phyloP scores from a whole-genome alignment of 2,329 filamentous ascomycete genomes.

The Calonectria pseudoreteaudii region DNA sequence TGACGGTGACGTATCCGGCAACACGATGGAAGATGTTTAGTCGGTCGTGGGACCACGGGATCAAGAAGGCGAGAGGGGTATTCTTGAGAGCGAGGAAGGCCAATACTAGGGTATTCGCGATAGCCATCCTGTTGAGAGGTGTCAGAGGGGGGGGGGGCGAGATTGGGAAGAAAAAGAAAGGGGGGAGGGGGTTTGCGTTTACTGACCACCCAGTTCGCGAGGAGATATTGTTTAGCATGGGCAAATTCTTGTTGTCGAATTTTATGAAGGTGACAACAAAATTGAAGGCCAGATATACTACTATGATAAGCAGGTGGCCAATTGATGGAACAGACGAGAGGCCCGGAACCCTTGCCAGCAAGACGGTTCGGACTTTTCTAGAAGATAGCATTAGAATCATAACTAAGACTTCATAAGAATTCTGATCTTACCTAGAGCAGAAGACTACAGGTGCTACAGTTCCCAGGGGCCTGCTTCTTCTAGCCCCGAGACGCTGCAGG shows the following conservation, averaged over 20 bases:
- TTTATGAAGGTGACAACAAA: conserved; percentile 48
- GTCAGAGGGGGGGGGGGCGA: background rate
- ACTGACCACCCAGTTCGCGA: conserved; percentile 54
- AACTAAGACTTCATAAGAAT: background rate
- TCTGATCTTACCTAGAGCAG: conserved; percentile 32
- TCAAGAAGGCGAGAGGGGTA: conserved; percentile 66
- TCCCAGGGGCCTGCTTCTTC: conserved; percentile 13
- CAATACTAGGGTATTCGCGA: conserved; percentile 62
- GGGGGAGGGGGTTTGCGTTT: too few species aligned
- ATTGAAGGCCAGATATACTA: conserved; percentile 50
- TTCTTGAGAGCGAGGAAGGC: conserved; percentile 69
- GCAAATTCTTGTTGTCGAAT: conserved; percentile 46
- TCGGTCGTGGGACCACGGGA: conserved; percentile 67
- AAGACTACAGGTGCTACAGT: conserved; percentile 3
- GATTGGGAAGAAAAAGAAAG: background rate
- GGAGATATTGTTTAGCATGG: conserved; percentile 49
- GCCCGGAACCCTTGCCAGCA: conserved; percentile 40
- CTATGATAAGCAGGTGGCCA: conserved; percentile 47
- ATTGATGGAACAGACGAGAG: conserved; percentile 49
- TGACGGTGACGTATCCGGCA: conserved; percentile 62
- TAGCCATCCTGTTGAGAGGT: conserved; percentile 48
- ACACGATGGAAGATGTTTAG: conserved; percentile 69
- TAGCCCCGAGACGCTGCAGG: conserved; percentile 25
- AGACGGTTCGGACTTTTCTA: conserved; percentile 44
- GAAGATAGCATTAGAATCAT: conserved; percentile 12